Conservation (phyloP, 2,329 filamentous ascomycete species). For the Volutella citrinella region DNA sequence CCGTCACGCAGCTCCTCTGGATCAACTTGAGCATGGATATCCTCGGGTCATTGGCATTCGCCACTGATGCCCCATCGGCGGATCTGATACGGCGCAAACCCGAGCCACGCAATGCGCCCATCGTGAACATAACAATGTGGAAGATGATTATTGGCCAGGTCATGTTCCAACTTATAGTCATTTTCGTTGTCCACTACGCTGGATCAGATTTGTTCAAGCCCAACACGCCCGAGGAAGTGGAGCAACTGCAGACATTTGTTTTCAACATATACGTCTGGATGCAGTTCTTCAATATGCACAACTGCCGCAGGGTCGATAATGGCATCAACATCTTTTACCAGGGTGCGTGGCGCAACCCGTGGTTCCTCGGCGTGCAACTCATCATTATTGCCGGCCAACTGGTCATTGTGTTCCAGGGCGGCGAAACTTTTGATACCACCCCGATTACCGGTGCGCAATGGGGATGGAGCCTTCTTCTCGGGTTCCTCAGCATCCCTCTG, state of each 20-base stretch:
- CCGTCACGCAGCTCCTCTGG: slow-evolving; percentile 66
- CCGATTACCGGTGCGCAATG: slow-evolving; percentile 63
- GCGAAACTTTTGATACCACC: slow-evolving; percentile 61
- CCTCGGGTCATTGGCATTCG: slow-evolving; percentile 62
- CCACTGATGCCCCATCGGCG: slow-evolving; percentile 59
- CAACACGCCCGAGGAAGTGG: slow-evolving; percentile 32
- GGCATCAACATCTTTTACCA: slow-evolving; percentile 77
- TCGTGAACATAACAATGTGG: slow-evolving; percentile 66
- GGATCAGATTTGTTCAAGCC: slow-evolving; percentile 56
- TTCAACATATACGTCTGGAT: slow-evolving; percentile 90
- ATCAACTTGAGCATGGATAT: slow-evolving; percentile 71
- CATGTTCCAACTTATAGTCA: slow-evolving; percentile 58
- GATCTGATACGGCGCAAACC: slow-evolving; percentile 54
- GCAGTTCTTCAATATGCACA: slow-evolving; percentile 85
- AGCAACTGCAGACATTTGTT: slow-evolving; percentile 60
- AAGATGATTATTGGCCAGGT: slow-evolving; percentile 64
- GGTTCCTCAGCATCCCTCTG: slow-evolving; percentile 64
- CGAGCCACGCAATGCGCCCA: slow-evolving; percentile 62
- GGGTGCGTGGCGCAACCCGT: slow-evolving; percentile 69
- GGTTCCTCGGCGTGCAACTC: slow-evolving; percentile 68
- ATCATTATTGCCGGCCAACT: slow-evolving; percentile 68
- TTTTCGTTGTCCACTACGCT: slow-evolving; percentile 60
- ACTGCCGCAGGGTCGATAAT: slow-evolving; percentile 77
- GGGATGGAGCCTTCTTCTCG: slow-evolving; percentile 68
- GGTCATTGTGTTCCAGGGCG: slow-evolving; percentile 70